Conservation (phyloP, 768 basidiomycete species). For the Coprinellus aureogranulatus region DNA sequence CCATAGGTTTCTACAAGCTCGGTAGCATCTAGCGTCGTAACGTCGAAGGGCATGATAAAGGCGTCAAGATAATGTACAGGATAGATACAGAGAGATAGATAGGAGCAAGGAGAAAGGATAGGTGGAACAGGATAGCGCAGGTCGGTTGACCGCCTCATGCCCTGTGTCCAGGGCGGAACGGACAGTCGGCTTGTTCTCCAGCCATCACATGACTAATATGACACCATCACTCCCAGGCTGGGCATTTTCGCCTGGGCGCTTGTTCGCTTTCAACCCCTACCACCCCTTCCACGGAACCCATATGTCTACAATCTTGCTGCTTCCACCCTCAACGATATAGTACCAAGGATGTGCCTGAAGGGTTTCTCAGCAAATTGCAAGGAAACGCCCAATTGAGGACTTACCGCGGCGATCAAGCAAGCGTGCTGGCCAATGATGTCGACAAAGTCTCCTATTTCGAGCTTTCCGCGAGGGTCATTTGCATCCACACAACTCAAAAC, state of each 20-base stretch:
- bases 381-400: conserved; percentile 4
- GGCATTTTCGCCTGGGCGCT: neutral
- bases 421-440: conserved; percentile 85
- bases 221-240: conserved; percentile 19
- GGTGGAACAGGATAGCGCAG: conserved; percentile 2
- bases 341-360: conserved; percentile 72
- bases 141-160: conserved; percentile 7
- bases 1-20: conserved; percentile 95
- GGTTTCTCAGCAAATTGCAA: neutral
- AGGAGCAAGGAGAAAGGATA: conserved; percentile 11
- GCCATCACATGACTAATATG: neutral
- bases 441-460: conserved; percentile 61
- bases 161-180: conserved; percentile 2
- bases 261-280: conserved; percentile 38
- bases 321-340: conserved; percentile 71
- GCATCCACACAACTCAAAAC: conserved; percentile 45
- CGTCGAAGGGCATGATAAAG: conserved; percentile 54
- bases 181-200: neutral
- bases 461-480: conserved; percentile 21
- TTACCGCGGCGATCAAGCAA: conserved; percentile 71
- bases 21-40: conserved; percentile 78
- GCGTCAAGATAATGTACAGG: conserved; percentile 18
- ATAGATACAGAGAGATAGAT: conserved; percentile 13
- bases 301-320: conserved; percentile 64
- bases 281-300: conserved; percentile 94